A percentile compares a stretch with the other conserved stretches of the same genome.
Conservation (phyloP, 1,139 yeast species). For the Taiozyma sp. region DNA sequence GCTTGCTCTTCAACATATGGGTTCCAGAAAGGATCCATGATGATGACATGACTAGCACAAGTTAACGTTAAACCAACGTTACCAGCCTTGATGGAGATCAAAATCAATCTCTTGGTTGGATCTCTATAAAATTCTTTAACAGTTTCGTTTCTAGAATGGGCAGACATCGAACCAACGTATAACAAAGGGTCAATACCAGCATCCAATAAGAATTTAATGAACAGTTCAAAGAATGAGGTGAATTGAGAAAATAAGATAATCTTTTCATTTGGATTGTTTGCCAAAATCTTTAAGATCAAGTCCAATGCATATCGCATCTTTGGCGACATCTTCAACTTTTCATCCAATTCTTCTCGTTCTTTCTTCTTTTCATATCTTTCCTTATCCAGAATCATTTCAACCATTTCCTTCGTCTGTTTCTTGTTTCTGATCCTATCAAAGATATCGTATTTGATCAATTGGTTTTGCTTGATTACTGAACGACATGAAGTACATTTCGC, state of each 20-base stretch:
- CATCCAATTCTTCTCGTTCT: slow-evolving; percentile 28
- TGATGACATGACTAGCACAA: slow-evolving; percentile 86
- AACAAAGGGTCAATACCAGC: slow-evolving; percentile 48
- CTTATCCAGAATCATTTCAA: slow-evolving; percentile 22
- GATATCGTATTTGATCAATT: slow-evolving; percentile 45
- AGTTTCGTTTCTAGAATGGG: slow-evolving; percentile 56
- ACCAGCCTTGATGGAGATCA: slow-evolving; percentile 85
- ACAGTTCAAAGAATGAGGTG: slow-evolving; percentile 68
- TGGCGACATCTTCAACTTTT: slow-evolving; percentile 41
- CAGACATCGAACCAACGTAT: slow-evolving; percentile 80
- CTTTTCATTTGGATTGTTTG: slow-evolving; percentile 49
- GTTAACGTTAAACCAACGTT: slow-evolving; percentile 90
- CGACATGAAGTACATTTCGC: slow-evolving; percentile 53
- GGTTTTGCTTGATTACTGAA: slow-evolving; percentile 34
- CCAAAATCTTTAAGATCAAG: slow-evolving; percentile 39
- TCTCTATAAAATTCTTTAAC: slow-evolving; percentile 63
- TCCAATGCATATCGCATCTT: slow-evolving; percentile 49
- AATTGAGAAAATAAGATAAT: slow-evolving; percentile 83
- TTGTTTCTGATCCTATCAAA: slow-evolving; percentile 44
- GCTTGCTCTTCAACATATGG: slow-evolving; percentile 97
- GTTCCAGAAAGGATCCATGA: slow-evolving; percentile 95
- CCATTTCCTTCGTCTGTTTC: slow-evolving; percentile 27
- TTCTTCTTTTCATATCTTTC: slow-evolving; percentile 22
- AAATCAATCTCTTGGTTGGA: slow-evolving; percentile 45
- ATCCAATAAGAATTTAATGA: slow-evolving; percentile 51